phyloP scores from a whole-genome alignment of 2,329 filamentous ascomycete species.

The Volutella citrinella region DNA sequence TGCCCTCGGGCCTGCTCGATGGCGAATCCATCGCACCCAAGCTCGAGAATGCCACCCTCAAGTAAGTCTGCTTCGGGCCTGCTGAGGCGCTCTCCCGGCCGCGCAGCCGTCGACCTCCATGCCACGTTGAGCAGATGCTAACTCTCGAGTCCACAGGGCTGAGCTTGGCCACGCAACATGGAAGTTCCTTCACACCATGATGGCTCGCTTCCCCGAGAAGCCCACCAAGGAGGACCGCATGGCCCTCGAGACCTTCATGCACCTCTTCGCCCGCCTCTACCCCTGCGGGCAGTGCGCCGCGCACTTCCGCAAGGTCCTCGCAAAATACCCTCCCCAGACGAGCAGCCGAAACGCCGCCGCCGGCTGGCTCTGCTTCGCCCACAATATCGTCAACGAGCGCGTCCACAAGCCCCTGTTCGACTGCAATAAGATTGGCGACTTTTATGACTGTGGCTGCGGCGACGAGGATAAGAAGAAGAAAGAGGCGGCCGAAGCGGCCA shows the following conservation, averaged over 20 bases:
- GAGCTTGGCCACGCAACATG: slow-evolving; percentile 67
- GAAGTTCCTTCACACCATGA: slow-evolving; percentile 70
- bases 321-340: slow-evolving; percentile 63
- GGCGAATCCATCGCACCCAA: slow-evolving; percentile 76
- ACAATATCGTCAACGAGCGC: slow-evolving; percentile 65
- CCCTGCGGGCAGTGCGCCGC: slow-evolving; percentile 68
- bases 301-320: slow-evolving; percentile 62
- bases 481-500: slow-evolving; percentile 18
- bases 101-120: neutral
- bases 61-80: too few species aligned
- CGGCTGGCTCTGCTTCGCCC: slow-evolving; percentile 66
- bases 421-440: slow-evolving; percentile 65
- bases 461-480: slow-evolving; percentile 54
- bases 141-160: slow-evolving; percentile 37
- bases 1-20: slow-evolving; percentile 51
- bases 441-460: slow-evolving; percentile 70
- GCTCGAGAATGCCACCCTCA: slow-evolving; percentile 77
- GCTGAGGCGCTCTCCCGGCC: neutral
- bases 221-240: slow-evolving; percentile 60
- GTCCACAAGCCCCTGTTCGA: slow-evolving; percentile 62
- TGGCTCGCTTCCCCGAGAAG: slow-evolving; percentile 65
- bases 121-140: slow-evolving; percentile 5
- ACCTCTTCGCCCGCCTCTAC: slow-evolving; percentile 66
- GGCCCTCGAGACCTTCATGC: slow-evolving; percentile 62
- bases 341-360: slow-evolving; percentile 61